Base-by-base conservation (phyloP, 2,329 filamentous ascomycete species). In the Chalaropsis thielavioides region DNA sequence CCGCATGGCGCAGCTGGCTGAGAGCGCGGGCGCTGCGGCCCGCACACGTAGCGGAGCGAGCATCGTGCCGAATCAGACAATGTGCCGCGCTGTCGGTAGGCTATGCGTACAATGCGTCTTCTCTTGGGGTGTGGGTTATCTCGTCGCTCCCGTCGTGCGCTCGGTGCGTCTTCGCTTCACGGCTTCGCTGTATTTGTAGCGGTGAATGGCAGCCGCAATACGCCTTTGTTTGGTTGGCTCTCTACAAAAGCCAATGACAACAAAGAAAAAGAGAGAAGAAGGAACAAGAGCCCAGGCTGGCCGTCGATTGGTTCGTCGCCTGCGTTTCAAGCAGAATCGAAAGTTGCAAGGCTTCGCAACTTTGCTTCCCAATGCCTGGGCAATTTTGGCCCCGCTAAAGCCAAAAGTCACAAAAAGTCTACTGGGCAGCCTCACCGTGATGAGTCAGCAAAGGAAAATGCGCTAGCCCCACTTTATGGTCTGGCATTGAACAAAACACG, bases 11-110 rank as follows among this genome's bases (percentile, higher is more conserved):
- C 19, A 15, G 59, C 44, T 22, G 17, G 43, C 61, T 19, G 17
- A 43, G 17, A 60, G 13, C 5, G 49, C 49, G 5, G 31, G 3
- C 44, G 59, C 27, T n/a, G 60, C 61, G 13, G 61, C 58, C 49
- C 54, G 65, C 54, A 43, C 40, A n/a, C 63, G 63, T 61, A 63
- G 40, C 4, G 62, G 60, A 19, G 56, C 44, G 13, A 63, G 61
- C 63, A 67, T 68, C 15, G 44, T 58, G 15, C 11, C 38, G 41
- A 15, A 56, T n/a, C 27, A 13, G 46, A 27, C 7, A 46, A 7
- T 11, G 15, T 54, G 22, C 49, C 13, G 62, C 38, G 51, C 46
- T 24, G 19, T 31, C 49, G 6, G n/a, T 15, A 5, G 17, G 44
- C 11, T n/a, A 46, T n/a, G 0, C 44, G 44, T n/a, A 46, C 11